Conservation (phyloP, 2,329 filamentous ascomycete species). For the Dendrostoma leiphaemia region DNA sequence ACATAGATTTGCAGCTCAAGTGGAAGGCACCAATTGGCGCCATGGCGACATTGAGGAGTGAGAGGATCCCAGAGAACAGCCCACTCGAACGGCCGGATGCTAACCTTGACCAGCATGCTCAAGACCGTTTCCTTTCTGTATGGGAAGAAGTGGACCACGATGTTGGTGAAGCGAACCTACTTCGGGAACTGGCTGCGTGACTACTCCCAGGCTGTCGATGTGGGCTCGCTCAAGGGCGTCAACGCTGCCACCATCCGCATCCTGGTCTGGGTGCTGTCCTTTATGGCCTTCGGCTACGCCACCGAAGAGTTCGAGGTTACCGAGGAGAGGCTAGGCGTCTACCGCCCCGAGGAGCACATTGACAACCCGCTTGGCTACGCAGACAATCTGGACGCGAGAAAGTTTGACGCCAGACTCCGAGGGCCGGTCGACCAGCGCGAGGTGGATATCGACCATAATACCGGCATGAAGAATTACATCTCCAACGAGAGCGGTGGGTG, state of each 20-base stretch:
- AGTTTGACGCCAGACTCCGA: slow-evolving; percentile 77
- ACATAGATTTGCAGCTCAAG: slow-evolving; percentile 35
- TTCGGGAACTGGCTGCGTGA: slow-evolving; percentile 87
- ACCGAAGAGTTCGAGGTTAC: slow-evolving; percentile 84
- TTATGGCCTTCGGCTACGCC: slow-evolving; percentile 81
- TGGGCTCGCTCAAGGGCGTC: slow-evolving; percentile 75
- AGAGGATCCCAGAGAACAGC: not conserved
- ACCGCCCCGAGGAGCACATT: slow-evolving; percentile 73
- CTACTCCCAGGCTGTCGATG: slow-evolving; percentile 81
- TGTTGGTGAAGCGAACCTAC: slow-evolving; percentile 75
- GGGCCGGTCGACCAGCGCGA: slow-evolving; percentile 72
- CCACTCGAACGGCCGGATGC: slow-evolving; percentile 32
- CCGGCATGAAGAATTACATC: slow-evolving; percentile 99
- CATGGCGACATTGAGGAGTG: slow-evolving; percentile 53
- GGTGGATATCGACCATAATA: slow-evolving; percentile 69
- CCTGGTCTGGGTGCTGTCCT: slow-evolving; percentile 77
- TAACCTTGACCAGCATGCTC: slow-evolving; percentile 71
- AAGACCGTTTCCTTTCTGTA: slow-evolving; percentile 74
- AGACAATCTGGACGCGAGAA: slow-evolving; percentile 80
- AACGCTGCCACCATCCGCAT: slow-evolving; percentile 77
- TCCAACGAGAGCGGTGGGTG: slow-evolving; percentile 83
- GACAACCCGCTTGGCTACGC: slow-evolving; percentile 84
- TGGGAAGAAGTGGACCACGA: slow-evolving; percentile 81
- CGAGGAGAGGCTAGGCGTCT: slow-evolving; percentile 74
- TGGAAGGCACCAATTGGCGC: slow-evolving; percentile 68